Percentiles rank a stretch among this genome's conserved stretches.
phyloP scores from a whole-genome alignment of 2,329 filamentous ascomycete species.

The Colletotrichum echinochloae region DNA sequence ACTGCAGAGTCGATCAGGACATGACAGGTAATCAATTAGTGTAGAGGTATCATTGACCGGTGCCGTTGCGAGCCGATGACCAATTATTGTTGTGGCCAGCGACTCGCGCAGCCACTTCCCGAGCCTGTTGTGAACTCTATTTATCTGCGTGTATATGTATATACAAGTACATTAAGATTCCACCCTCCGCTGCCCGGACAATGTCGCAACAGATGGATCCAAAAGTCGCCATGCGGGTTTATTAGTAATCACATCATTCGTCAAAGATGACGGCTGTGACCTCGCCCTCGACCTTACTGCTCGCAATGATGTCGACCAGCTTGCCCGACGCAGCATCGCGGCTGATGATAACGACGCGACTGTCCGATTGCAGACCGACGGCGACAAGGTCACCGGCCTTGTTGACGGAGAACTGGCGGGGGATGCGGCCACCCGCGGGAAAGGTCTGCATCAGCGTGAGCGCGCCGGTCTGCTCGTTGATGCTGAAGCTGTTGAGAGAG shows the following conservation, averaged over 20 bases:
- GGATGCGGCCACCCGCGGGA: constrained; percentile 73
- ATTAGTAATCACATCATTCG: constrained; percentile 48
- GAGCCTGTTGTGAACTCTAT: not conserved
- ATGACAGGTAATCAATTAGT: not conserved
- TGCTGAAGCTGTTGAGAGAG: constrained; percentile 71
- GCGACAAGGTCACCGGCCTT: constrained; percentile 72
- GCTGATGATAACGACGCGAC: constrained; percentile 70
- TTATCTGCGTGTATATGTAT: not conserved
- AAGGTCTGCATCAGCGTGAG: constrained; percentile 68
- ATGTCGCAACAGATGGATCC: not conserved
- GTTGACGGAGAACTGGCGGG: constrained; percentile 77
- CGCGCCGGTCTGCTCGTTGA: constrained; percentile 65
- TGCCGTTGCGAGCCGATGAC: not conserved
- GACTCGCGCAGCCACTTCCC: not conserved
- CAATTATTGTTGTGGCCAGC: not conserved
- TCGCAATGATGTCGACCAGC: constrained; percentile 61
- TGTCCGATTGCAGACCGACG: constrained; percentile 72
- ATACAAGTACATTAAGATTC: not conserved
- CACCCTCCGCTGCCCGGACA: too few species aligned
- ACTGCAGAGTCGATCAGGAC: not conserved
- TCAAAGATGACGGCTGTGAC: constrained; percentile 62
- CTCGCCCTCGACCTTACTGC: constrained; percentile 56
- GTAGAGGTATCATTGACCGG: not conserved
- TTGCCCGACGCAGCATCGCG: constrained; percentile 70
- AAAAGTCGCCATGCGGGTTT: not conserved